Evolutionary conservation across 768 basidiomycete genomes (phyloP), one percentile per base, ranked within the genome.

Genomic region (Lactarius quietus): DNA sequence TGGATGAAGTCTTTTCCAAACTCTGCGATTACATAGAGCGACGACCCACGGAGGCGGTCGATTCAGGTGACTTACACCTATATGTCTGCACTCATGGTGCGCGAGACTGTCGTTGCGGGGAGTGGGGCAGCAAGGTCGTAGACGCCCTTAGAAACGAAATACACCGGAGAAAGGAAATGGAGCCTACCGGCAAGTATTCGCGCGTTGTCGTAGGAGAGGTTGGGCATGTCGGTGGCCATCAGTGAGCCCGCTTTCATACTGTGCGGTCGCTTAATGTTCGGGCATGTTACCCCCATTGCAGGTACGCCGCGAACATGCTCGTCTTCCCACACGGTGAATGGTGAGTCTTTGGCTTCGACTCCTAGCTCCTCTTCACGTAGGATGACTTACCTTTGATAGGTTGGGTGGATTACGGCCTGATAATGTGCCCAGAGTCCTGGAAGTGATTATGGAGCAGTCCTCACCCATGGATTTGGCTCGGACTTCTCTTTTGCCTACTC

Each of bases 211-310:
- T 93, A 2, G 84, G 84, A 3, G 85, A 91, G 68, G 83, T 88
- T 7, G 88, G 83, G 2, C 92, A 95, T 74, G 86, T 95, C 58
- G 92, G 93, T 1, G 91, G 91, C 29, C 92, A 95, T 75, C 81
- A 90, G 92, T 90, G 71, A 72, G 86, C 80, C 52, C 14, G 56
- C 23, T 66, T 29, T 31, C 51, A 55, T 41, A 41, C 36, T n/a
- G 18, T 10, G 28, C 63, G n/a, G 29, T 55, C 53, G 63, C 56
- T 39, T n/a, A 29, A 35, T 51, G 14, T 52, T 43, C 35, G 35
- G 63, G 14, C 36, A 35, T 48, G 51, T 15, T n/a, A n/a, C n/a
- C 18, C 35, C 56, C 33, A 33, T 43, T 20, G 23, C 48, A 89
- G 88, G 71, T 83, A 84, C 69, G 89, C 89, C 3, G 88, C 86